Conservation (phyloP, 2,329 filamentous ascomycete genomes). For the Gnomoniopsis sp. region DNA sequence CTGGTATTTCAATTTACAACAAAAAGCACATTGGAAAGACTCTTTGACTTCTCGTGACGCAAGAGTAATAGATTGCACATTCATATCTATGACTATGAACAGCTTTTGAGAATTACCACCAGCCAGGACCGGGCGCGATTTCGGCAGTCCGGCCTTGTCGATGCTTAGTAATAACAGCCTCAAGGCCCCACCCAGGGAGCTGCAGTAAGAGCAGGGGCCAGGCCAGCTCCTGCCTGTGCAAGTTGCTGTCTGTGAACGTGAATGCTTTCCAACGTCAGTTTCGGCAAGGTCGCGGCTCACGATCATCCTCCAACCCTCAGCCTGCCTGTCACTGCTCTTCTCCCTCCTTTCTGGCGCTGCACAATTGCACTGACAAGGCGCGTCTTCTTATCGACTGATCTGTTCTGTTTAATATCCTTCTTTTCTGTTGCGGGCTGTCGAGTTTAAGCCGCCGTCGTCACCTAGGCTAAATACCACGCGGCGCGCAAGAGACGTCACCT, state of each 20-base stretch:
- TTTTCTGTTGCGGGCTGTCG: background rate
- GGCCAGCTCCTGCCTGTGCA: background rate
- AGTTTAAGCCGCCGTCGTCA: conserved; percentile 7
- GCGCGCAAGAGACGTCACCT: conserved; percentile 1
- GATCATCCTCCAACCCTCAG: background rate
- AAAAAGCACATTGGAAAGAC: too few relatives aligned
- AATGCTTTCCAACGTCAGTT: background rate
- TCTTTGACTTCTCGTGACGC: background rate
- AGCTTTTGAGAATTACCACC: too few relatives aligned
- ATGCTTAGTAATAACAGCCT: background rate
- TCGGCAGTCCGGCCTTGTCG: background rate
- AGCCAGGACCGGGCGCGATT: too few relatives aligned
- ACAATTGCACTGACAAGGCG: background rate
- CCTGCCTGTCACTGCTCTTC: background rate
- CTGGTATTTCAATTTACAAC: background rate
- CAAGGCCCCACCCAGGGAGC: background rate
- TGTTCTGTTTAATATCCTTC: background rate
- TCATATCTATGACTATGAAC: too few relatives aligned
- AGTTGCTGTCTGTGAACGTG: background rate
- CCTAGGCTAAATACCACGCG: conserved; percentile 5
- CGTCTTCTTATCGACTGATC: conserved; percentile 19
- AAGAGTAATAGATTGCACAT: too few relatives aligned
- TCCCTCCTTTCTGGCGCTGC: conserved; percentile 4
- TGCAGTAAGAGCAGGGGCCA: background rate
- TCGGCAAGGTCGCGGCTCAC: background rate